A percentile compares a stretch with the other conserved stretches of the same genome.
phyloP scores from a whole-genome alignment of 140 eudicot species.

The Cichorium intybus region DNA sequence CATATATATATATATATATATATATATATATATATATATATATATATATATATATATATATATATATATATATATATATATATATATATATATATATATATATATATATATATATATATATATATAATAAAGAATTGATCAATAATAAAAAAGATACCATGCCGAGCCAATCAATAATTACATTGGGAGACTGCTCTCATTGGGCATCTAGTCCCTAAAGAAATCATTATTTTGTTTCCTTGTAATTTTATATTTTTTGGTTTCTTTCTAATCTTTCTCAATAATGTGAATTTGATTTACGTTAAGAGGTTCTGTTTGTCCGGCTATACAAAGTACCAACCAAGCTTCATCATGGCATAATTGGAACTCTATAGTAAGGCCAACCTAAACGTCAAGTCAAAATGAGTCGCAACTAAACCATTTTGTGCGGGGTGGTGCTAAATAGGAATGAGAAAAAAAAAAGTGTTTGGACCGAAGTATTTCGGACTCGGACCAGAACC shows the following conservation, averaged over 20 bases:
- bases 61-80: too few species aligned
- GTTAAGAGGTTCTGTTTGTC: neutral
- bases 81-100: too few species aligned
- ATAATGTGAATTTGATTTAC: neutral
- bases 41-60: too few species aligned
- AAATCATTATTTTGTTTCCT: slow-evolving; percentile 3
- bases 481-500: too few species aligned
- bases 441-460: too few species aligned
- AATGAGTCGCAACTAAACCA: too few species aligned
- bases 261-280: neutral
- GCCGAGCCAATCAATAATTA: slow-evolving; percentile 34
- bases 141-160: slow-evolving; percentile 20
- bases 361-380: neutral
- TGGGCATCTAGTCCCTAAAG: slow-evolving; percentile 10
- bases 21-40: too few species aligned
- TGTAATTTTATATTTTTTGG: neutral
- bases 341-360: neutral
- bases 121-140: slow-evolving; percentile 11
- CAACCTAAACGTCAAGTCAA: neutral
- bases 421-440: too few species aligned
- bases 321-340: neutral
- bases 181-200: slow-evolving; percentile 24
- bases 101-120: too few species aligned
- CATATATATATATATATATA: slow-evolving; percentile 14
- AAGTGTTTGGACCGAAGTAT: too few species aligned